Evolutionary conservation across 2,329 filamentous ascomycete species (phyloP).

Genomic region (Furcasterigmium sp.): DNA sequence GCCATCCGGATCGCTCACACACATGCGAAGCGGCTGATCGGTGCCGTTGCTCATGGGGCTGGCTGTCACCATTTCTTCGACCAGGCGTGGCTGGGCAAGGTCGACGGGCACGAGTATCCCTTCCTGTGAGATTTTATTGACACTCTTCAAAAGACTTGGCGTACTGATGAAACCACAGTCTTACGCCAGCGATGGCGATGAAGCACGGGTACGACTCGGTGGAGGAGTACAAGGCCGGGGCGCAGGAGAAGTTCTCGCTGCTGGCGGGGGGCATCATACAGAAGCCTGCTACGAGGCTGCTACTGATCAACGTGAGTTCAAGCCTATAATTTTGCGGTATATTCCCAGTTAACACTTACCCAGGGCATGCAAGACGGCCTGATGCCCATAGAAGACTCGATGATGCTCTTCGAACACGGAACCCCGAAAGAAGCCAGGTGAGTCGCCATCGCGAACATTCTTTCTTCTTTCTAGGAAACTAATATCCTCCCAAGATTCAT

Average conservation of each 20-base stretch:
- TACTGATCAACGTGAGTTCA: conserved; percentile 53
- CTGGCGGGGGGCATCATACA: conserved; percentile 54
- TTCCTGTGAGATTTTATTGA: conserved; percentile 35
- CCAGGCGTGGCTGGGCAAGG: conserved; percentile 50
- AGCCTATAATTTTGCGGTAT: neutral
- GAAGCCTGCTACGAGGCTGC: conserved; percentile 47
- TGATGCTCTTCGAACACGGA: conserved; percentile 60
- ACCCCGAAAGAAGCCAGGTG: conserved; percentile 56
- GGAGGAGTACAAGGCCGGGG: conserved; percentile 48
- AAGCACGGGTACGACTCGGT: conserved; percentile 58
- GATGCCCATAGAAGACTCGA: conserved; percentile 64
- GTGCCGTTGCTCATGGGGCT: conserved; percentile 53
- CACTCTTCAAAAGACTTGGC: neutral
- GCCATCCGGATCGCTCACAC: conserved; percentile 63
- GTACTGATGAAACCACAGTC: conserved; percentile 20
- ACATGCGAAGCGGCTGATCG: conserved; percentile 48
- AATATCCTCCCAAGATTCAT: conserved; percentile 39
- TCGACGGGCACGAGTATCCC: conserved; percentile 63
- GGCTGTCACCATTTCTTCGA: conserved; percentile 51
- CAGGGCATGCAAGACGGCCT: conserved; percentile 58
- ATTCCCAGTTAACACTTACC: neutral
- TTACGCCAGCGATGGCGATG: conserved; percentile 49
- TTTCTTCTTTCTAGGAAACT: neutral
- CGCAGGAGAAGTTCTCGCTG: conserved; percentile 57
- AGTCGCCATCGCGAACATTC: neutral